Percentiles rank a stretch among this genome's conserved stretches.
These are phyloP conservation scores for Dactylella cylindrospora DNA, from an alignment of 2,329 filamentous ascomycete species.

Conservation along the genomic window DNA sequence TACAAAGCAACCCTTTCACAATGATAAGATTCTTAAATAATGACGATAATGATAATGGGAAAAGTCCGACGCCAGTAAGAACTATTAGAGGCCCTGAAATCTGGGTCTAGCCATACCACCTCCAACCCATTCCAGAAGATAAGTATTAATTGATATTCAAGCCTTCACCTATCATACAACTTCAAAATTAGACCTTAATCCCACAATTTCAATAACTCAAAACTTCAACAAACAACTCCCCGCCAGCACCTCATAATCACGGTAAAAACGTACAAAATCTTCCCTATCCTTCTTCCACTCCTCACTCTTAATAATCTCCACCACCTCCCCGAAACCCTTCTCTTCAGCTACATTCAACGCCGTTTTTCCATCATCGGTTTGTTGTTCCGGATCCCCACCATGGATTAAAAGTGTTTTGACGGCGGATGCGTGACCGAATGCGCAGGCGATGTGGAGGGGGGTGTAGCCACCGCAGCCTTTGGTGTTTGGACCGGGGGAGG, in stretches of 20 bases:
- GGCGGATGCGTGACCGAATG: constrained; percentile 19
- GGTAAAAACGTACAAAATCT: constrained; percentile 9
- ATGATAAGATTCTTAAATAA: too few species aligned
- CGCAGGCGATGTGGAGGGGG: constrained; percentile 22
- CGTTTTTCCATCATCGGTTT: constrained; percentile 31
- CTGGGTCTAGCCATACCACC: not conserved
- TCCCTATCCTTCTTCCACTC: constrained; percentile 14
- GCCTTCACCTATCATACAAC: constrained; percentile 8
- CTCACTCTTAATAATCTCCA: constrained; percentile 4
- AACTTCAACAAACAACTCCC: constrained; percentile 11
- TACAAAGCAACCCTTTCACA: too few species aligned
- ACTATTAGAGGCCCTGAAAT: too few species aligned
- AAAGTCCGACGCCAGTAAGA: too few species aligned
- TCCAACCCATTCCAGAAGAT: not conserved
- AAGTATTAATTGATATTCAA: too few species aligned
- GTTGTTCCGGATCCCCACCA: constrained; percentile 14
- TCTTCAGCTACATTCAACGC: constrained; percentile 9
- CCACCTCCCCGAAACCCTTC: constrained; percentile 15
- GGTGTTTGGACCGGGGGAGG: constrained; percentile 16
- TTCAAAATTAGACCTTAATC: not conserved
- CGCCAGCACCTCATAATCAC: constrained; percentile 3
- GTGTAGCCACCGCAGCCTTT: constrained; percentile 27
- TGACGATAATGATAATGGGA: too few species aligned
- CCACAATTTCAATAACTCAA: constrained; percentile 16
- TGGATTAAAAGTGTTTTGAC: constrained; percentile 13